phyloP scores from a whole-genome alignment of 202 grass and related monocot species.

The Hordeum pubiflorum region DNA sequence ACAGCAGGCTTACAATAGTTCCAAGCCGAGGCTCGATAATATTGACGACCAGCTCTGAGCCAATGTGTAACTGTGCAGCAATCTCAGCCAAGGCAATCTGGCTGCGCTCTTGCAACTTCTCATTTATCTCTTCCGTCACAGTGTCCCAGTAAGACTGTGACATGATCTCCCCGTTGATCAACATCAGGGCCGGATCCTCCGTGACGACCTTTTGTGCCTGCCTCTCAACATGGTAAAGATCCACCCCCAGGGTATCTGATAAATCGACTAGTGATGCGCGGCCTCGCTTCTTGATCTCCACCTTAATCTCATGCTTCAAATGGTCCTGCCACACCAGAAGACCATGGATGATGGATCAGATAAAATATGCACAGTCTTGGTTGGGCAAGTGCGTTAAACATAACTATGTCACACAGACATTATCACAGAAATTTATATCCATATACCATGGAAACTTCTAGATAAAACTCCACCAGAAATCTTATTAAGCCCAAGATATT shows the following conservation, averaged over 20 bases:
- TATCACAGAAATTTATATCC: not conserved
- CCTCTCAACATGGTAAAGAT: conserved; percentile 89
- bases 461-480: not conserved
- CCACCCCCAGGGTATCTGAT: conserved; percentile 79
- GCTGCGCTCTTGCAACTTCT: conserved; percentile 85
- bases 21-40: conserved; percentile 86
- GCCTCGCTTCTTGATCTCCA: conserved; percentile 74
- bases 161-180: conserved; percentile 86
- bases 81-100: conserved; percentile 92
- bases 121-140: conserved; percentile 83
- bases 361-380: not conserved
- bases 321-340: conserved; percentile 53
- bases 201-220: conserved; percentile 63
- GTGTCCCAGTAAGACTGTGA: conserved; percentile 93
- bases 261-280: conserved; percentile 79
- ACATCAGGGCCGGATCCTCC: conserved; percentile 55
- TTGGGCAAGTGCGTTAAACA: not conserved
- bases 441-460: not conserved
- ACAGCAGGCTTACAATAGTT: conserved; percentile 47
- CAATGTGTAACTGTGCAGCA: conserved; percentile 80
- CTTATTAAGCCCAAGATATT: not conserved
- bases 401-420: not conserved
- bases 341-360: not conserved
- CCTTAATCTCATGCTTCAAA: conserved; percentile 81
- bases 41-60: conserved; percentile 67